Percentiles rank a stretch among this genome's conserved stretches.
Conservation (phyloP, 2,329 filamentous ascomycete species). For the Alternaria longipes region DNA sequence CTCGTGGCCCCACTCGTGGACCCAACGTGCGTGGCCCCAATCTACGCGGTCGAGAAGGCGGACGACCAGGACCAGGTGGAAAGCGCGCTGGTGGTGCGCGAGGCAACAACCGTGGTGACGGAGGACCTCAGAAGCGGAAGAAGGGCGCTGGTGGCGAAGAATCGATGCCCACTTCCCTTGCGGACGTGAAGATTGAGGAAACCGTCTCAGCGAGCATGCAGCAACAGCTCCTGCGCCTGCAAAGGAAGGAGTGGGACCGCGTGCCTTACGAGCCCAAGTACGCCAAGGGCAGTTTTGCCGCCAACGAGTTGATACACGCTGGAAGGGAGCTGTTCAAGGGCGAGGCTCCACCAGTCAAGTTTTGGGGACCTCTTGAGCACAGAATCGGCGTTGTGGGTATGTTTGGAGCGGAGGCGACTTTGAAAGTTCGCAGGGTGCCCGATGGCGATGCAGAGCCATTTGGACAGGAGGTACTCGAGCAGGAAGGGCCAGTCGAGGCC, state of each 20-base stretch:
- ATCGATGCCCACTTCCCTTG: slow-evolving; percentile 4
- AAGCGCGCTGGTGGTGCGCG: slow-evolving; percentile 4
- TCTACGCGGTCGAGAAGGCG: slow-evolving; percentile 33
- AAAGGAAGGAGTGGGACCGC: slow-evolving; percentile 49
- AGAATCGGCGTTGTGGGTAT: slow-evolving; percentile 45
- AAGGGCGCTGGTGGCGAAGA: slow-evolving; percentile 15
- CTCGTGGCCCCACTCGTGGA: slow-evolving; percentile 16
- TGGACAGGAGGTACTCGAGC: slow-evolving; percentile 25
- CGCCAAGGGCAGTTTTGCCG: slow-evolving; percentile 42
- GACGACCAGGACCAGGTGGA: slow-evolving; percentile 15
- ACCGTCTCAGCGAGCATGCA: slow-evolving; percentile 43
- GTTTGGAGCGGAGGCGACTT: slow-evolving; percentile 41
- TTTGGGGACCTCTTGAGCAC: slow-evolving; percentile 41
- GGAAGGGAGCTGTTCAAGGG: slow-evolving; percentile 46
- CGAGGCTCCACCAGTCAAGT: slow-evolving; percentile 42
- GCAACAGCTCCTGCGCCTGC: slow-evolving; percentile 44
- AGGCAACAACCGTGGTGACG: slow-evolving; percentile 17
- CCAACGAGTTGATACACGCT: slow-evolving; percentile 42
- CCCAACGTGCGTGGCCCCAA: slow-evolving; percentile 31
- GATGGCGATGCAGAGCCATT: slow-evolving; percentile 34
- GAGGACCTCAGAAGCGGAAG: slow-evolving; percentile 36
- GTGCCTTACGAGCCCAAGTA: slow-evolving; percentile 49
- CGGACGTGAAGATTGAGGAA: slow-evolving; percentile 22
- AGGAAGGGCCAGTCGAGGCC: slow-evolving; percentile 2
- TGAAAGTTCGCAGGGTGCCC: slow-evolving; percentile 36